Conservation (phyloP, 805 yeast species). For the Kluyveromyces nonfermentans region DNA sequence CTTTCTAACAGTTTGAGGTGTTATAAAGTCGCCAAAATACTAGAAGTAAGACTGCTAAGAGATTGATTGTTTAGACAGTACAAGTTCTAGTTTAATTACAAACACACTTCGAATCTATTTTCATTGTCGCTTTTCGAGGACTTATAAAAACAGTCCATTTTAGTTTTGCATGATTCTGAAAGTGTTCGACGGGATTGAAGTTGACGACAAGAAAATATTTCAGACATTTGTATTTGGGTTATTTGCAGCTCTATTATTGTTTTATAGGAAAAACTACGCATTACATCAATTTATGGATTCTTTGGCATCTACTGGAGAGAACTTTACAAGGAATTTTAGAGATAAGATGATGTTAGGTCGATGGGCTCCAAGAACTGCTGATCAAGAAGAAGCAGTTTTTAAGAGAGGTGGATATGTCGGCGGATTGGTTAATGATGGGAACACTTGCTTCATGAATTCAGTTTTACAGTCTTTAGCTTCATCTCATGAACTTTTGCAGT, state of each 20-base stretch:
- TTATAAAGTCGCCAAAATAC: not conserved
- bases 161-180: constrained; percentile 2
- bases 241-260: constrained; percentile 5
- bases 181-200: not conserved
- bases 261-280: constrained; percentile 7
- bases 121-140: not conserved
- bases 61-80: not conserved
- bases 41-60: not conserved
- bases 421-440: constrained; percentile 83
- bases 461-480: constrained; percentile 80
- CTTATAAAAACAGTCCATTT: not conserved
- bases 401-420: constrained; percentile 68
- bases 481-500: constrained; percentile 48
- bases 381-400: constrained; percentile 30
- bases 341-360: constrained; percentile 12
- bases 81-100: too few species aligned
- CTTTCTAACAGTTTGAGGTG: too few species aligned
- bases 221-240: constrained; percentile 4
- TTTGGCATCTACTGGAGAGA: constrained; percentile 6
- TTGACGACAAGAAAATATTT: constrained; percentile 2
- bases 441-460: constrained; percentile 90
- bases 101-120: not conserved
- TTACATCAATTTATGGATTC: constrained; percentile 7
- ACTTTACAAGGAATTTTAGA: constrained; percentile 6
- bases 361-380: constrained; percentile 15